Conservation (phyloP, 1,139 yeast species). For the Spathaspora sp. region DNA sequence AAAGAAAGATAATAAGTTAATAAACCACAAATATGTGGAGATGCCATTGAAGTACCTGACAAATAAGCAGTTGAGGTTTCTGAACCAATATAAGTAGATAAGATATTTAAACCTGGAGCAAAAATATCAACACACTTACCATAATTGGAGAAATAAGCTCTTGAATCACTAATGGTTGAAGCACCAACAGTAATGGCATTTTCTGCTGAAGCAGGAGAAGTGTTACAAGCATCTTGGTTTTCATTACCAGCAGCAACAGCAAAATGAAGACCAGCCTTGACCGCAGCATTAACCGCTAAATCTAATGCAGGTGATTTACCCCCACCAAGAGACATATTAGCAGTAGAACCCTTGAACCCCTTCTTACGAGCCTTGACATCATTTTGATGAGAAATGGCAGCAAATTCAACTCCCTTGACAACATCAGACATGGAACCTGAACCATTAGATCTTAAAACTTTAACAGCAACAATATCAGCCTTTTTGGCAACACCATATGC, state of each 20-base stretch:
- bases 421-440: constrained; percentile 43
- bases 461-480: constrained; percentile 42
- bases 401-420: constrained; percentile 45
- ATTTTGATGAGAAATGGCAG: constrained; percentile 36
- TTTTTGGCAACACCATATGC: constrained; percentile 45
- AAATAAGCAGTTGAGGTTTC: constrained; percentile 55
- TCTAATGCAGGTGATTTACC: constrained; percentile 43
- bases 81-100: constrained; percentile 40
- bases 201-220: constrained; percentile 44
- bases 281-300: constrained; percentile 43
- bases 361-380: constrained; percentile 27
- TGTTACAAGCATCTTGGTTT: constrained; percentile 41
- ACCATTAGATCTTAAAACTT: constrained; percentile 42
- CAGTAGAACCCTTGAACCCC: constrained; percentile 46
- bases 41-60: constrained; percentile 49
- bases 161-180: constrained; percentile 34
- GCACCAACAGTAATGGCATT: constrained; percentile 49
- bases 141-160: constrained; percentile 44
- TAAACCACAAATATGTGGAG: constrained; percentile 45
- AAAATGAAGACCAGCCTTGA: constrained; percentile 40
- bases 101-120: constrained; percentile 46
- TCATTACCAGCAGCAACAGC: constrained; percentile 51
- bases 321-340: constrained; percentile 47
- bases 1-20: constrained; percentile 42
- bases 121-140: constrained; percentile 47